Percentiles rank a stretch among this genome's conserved stretches.
Evolutionary conservation across 2,329 filamentous ascomycete genomes (phyloP).

Genomic region (Xylariaceae sp.): DNA sequence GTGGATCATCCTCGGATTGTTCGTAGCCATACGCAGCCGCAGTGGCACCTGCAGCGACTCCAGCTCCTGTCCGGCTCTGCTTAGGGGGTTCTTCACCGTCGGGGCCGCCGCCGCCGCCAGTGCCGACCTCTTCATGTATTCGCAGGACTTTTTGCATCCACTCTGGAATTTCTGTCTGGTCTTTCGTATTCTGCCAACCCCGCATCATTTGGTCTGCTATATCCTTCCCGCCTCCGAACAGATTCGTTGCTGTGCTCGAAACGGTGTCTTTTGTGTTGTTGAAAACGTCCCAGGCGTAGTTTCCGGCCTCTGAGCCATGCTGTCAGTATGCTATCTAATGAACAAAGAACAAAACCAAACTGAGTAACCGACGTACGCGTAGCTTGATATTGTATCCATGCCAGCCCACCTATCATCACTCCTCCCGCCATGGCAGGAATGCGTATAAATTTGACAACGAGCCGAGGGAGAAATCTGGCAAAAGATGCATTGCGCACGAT

Average conservation of each 20-base stretch:
- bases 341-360: neutral
- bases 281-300: conserved; percentile 63
- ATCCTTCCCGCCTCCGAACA: conserved; percentile 69
- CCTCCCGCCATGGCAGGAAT: conserved; percentile 90
- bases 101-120: conserved; percentile 38
- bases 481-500: conserved; percentile 61
- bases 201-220: conserved; percentile 74
- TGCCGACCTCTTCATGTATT: conserved; percentile 55
- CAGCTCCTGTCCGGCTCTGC: conserved; percentile 55
- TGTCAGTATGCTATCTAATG: conserved; percentile 4
- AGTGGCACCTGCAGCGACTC: conserved; percentile 64
- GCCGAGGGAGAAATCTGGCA: conserved; percentile 68
- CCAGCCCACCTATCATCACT: conserved; percentile 77
- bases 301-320: conserved; percentile 39
- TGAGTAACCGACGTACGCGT: conserved; percentile 56
- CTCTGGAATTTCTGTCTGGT: conserved; percentile 63
- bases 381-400: conserved; percentile 95
- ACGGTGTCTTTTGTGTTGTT: conserved; percentile 69
- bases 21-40: conserved; percentile 78
- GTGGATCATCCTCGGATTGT: conserved; percentile 61
- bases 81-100: conserved; percentile 52
- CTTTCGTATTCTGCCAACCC: conserved; percentile 82
- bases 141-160: conserved; percentile 76
- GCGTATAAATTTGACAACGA: conserved; percentile 84
- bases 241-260: conserved; percentile 59